phyloP scores from a whole-genome alignment of 2,329 filamentous ascomycete genomes.

The Scleromitrula shiraiana region DNA sequence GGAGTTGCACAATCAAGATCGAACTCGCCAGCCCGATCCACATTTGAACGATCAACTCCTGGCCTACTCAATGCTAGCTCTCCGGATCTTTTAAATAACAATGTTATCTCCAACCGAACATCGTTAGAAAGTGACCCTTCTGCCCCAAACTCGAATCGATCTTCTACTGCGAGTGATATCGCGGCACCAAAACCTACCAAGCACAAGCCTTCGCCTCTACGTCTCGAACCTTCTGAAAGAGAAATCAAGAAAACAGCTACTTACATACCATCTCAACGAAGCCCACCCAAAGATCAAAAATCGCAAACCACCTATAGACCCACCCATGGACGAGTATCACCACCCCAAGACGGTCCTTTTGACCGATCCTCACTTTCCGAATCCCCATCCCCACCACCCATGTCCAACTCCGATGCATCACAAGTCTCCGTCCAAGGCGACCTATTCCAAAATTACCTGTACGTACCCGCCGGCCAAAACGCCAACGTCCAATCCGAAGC shows the following conservation, averaged over 20 bases:
- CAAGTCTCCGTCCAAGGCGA: background rate
- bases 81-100: background rate
- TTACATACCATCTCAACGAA: background rate
- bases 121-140: too few species aligned
- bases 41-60: background rate
- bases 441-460: background rate
- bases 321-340: background rate
- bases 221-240: background rate
- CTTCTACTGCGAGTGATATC: constrained; percentile 1
- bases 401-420: background rate
- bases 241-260: background rate
- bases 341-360: background rate
- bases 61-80: background rate
- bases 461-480: background rate
- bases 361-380: background rate
- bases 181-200: constrained; percentile 1
- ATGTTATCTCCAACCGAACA: background rate
- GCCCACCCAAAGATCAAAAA: background rate
- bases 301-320: too few species aligned
- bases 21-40: constrained; percentile 8
- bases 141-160: background rate
- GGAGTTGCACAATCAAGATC: constrained; percentile 15
- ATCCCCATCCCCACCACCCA: background rate
- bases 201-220: constrained; percentile 1
- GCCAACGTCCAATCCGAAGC: background rate